Conservation (phyloP, 2,329 filamentous ascomycete species). For the Pestalotiopsis sp. region DNA sequence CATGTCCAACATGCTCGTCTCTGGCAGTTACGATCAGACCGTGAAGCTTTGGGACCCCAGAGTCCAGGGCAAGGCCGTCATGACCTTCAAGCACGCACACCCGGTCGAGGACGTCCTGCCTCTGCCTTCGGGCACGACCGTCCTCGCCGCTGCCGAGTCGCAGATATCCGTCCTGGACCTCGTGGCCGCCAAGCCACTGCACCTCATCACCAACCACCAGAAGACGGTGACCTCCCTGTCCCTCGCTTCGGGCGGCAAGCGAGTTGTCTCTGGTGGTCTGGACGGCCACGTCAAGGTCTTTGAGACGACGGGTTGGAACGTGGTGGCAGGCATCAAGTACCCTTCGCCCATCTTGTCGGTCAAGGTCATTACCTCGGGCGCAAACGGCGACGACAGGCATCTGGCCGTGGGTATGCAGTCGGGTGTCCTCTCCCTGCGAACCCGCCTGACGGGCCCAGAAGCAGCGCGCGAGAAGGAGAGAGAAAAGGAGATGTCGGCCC, state of each 20-base stretch:
- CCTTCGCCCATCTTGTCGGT: constrained; percentile 87
- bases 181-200: constrained; percentile 84
- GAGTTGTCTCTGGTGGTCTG: constrained; percentile 84
- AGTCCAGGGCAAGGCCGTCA: constrained; percentile 68
- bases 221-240: constrained; percentile 93
- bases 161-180: constrained; percentile 91
- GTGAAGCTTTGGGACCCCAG: constrained; percentile 93
- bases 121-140: constrained; percentile 81
- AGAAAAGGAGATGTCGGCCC: constrained; percentile 82
- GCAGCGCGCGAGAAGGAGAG: constrained; percentile 76
- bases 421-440: constrained; percentile 87
- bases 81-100: constrained; percentile 94
- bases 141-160: constrained; percentile 84
- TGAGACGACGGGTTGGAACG: constrained; percentile 92
- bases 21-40: constrained; percentile 92
- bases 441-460: constrained; percentile 81
- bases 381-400: constrained; percentile 81
- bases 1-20: constrained; percentile 77
- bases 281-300: constrained; percentile 98
- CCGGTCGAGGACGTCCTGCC: constrained; percentile 88
- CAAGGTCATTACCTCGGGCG: constrained; percentile 71
- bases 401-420: constrained; percentile 94
- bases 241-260: constrained; percentile 77
- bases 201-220: constrained; percentile 90
- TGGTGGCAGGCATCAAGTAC: constrained; percentile 94